A percentile compares a stretch with the other conserved stretches of the same genome.
Conservation (phyloP, 768 basidiomycete genomes). For the Tylopilus felleus region DNA sequence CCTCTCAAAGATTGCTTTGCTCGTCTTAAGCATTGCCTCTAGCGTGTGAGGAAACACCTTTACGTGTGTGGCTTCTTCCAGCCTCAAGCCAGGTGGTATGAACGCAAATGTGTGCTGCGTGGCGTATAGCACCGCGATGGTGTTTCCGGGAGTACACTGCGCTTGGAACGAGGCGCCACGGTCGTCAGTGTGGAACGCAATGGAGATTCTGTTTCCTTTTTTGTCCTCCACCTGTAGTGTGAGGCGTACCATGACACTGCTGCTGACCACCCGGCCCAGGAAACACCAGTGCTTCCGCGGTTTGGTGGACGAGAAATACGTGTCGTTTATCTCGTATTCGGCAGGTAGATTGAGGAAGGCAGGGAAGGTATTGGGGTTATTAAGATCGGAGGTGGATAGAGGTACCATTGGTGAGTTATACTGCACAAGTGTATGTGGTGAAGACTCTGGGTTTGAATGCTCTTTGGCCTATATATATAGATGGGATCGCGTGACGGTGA, state of each 20-base stretch:
- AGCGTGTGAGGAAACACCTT: conserved; percentile 28
- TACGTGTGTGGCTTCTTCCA: conserved; percentile 24
- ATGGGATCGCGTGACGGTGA: neutral
- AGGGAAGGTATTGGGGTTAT: conserved; percentile 23
- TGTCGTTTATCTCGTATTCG: conserved; percentile 19
- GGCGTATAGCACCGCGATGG: conserved; percentile 31
- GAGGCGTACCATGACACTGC: conserved; percentile 26
- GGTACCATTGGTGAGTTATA: conserved; percentile 17
- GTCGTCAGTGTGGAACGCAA: conserved; percentile 33
- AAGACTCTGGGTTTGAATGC: neutral
- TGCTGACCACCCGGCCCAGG: conserved; percentile 26
- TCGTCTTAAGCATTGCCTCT: conserved; percentile 26
- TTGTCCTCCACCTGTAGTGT: conserved; percentile 29
- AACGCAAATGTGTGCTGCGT: conserved; percentile 30
- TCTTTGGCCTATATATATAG: conserved; percentile 12
- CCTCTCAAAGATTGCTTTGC: conserved; percentile 20
- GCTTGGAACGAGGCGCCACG: conserved; percentile 24
- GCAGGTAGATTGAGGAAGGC: conserved; percentile 20
- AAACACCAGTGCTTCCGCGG: conserved; percentile 32
- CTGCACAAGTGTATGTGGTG: neutral
- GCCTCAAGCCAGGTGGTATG: conserved; percentile 26
- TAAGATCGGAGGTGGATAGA: conserved; percentile 26
- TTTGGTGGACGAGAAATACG: conserved; percentile 22
- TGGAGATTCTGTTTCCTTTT: conserved; percentile 21
- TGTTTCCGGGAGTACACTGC: conserved; percentile 25